Percentiles rank a stretch among this genome's conserved stretches.
phyloP scores from a whole-genome alignment of 2,329 filamentous ascomycete genomes.

The Lasiodiplodia gonubiensis region DNA sequence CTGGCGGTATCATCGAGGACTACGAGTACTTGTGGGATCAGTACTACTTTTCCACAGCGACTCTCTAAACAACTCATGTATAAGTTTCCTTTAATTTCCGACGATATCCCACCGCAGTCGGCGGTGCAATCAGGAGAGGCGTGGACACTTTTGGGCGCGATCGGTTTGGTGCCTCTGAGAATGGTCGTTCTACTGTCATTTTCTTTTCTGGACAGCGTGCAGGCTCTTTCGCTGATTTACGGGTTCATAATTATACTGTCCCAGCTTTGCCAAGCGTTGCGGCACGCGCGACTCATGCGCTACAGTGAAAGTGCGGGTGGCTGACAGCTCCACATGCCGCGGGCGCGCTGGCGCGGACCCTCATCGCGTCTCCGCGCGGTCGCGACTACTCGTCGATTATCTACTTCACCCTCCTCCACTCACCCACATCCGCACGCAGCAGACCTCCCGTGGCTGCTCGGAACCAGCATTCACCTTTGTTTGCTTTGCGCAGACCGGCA shows the following conservation, averaged over 20 bases:
- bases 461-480: neutral
- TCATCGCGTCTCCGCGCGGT: slow-evolving; percentile 5
- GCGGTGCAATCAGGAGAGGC: neutral
- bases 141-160: neutral
- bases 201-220: neutral
- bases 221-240: neutral
- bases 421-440: neutral
- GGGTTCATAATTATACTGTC: neutral
- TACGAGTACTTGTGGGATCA: slow-evolving; percentile 99
- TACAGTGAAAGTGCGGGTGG: neutral
- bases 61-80: slow-evolving; percentile 46
- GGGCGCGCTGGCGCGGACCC: neutral
- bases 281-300: neutral
- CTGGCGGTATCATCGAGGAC: slow-evolving; percentile 87
- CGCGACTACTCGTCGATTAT: neutral
- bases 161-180: neutral
- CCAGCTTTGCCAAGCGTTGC: neutral
- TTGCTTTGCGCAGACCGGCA: neutral
- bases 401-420: neutral
- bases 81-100: neutral
- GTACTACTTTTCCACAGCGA: slow-evolving; percentile 83
- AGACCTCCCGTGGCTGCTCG: neutral
- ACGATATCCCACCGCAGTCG: slow-evolving; percentile 25
- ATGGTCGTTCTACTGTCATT: neutral
- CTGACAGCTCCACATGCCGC: neutral